These are phyloP conservation scores for Aspergillus asperescens DNA, from an alignment of 495 filamentous ascomycete species.

Conservation along the genomic window DNA sequence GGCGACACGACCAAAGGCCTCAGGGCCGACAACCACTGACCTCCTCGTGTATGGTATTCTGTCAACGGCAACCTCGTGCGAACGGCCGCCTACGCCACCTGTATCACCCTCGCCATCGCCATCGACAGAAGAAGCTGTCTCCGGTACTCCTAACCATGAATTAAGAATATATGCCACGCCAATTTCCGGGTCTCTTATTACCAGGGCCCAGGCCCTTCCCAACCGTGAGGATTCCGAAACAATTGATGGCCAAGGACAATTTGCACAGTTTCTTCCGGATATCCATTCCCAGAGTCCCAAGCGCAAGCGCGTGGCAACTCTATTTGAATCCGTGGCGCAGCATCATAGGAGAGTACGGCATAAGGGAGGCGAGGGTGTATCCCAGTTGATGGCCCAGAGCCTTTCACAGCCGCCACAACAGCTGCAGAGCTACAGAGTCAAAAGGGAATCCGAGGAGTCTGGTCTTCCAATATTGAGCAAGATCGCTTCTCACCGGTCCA, in stretches of 20 bases:
- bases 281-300: conserved; percentile 45
- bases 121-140: conserved; percentile 17
- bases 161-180: conserved; percentile 42
- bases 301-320: conserved; percentile 48
- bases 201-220: conserved; percentile 34
- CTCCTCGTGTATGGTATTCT: conserved; percentile 51
- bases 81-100: conserved; percentile 45
- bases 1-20: conserved; percentile 15
- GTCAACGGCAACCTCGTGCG: conserved; percentile 24
- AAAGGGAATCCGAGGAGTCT: conserved; percentile 39
- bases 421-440: conserved; percentile 32
- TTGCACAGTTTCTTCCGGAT: conserved; percentile 40
- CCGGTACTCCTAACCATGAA: conserved; percentile 17
- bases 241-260: conserved; percentile 16
- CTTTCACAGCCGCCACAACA: conserved; percentile 33
- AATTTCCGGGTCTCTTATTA: conserved; percentile 29
- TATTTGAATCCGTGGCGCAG: conserved; percentile 58
- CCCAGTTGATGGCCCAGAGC: conserved; percentile 49
- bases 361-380: conserved; percentile 51
- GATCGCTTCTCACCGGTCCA: conserved; percentile 28
- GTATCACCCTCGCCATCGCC: conserved; percentile 40
- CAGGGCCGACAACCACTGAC: conserved; percentile 39
- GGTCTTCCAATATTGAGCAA: conserved; percentile 31
- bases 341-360: conserved; percentile 50
- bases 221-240: conserved; percentile 24